These are phyloP conservation scores for Trichoderma sp. DNA, from an alignment of 2,329 filamentous ascomycete species.

Conservation along the genomic window DNA sequence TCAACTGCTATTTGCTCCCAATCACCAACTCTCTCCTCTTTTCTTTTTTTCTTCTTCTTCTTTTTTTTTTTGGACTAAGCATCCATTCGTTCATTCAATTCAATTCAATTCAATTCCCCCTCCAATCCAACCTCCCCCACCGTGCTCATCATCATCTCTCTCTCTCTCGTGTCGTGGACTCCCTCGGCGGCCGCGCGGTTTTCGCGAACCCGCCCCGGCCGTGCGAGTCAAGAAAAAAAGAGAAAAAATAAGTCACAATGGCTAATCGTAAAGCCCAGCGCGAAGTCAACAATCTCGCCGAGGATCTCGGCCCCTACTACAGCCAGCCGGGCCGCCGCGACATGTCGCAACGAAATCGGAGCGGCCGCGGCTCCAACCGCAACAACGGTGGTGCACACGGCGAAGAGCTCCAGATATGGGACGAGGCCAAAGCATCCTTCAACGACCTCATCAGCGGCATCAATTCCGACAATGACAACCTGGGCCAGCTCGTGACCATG, in stretches of 20 bases:
- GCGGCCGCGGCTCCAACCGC: constrained; percentile 43
- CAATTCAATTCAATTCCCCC: background rate
- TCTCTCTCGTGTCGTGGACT: constrained; percentile 5
- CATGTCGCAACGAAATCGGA: constrained; percentile 46
- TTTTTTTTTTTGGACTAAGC: background rate
- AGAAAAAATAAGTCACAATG: constrained; percentile 28
- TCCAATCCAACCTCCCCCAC: background rate
- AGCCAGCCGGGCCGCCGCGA: constrained; percentile 24
- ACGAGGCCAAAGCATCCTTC: constrained; percentile 39
- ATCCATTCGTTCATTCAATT: background rate
- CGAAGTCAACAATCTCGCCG: constrained; percentile 34
- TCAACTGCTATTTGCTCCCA: too few relatives aligned
- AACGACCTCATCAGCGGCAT: constrained; percentile 39
- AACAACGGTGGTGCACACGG: constrained; percentile 43
- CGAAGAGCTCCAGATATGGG: constrained; percentile 45
- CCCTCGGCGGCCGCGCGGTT: constrained; percentile 12
- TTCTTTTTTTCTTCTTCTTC: constrained; percentile 8
- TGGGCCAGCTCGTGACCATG: constrained; percentile 38
- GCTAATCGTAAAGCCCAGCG: constrained; percentile 35
- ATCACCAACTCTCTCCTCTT: constrained; percentile 1
- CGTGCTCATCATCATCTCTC: constrained; percentile 11
- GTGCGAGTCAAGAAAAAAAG: background rate
- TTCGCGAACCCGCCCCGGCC: constrained; percentile 12
- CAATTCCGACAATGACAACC: constrained; percentile 43
- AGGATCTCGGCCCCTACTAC: constrained; percentile 36